These are phyloP conservation scores for Mrakia frigida DNA, from an alignment of 768 basidiomycete species.

Conservation along the genomic window DNA sequence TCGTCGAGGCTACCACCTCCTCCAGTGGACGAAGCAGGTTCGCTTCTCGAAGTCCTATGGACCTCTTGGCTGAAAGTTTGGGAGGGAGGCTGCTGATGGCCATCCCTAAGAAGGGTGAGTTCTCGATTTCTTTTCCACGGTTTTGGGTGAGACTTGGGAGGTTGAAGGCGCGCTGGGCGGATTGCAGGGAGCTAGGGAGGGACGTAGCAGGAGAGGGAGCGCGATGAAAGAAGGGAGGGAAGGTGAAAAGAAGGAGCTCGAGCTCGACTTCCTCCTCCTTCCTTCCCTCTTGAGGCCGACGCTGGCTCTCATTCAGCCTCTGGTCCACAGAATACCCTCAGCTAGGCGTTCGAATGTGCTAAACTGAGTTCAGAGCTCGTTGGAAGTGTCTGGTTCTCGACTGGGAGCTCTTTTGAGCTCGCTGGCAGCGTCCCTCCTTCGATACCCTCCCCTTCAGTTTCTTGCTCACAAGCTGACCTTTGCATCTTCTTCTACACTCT, in stretches of 20 bases:
- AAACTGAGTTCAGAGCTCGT: neutral
- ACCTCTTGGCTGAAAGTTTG: conserved; percentile 66
- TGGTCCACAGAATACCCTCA: neutral
- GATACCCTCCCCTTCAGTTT: neutral
- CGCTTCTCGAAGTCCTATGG: conserved; percentile 41
- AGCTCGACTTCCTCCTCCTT: neutral
- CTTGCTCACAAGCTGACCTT: neutral
- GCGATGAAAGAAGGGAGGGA: neutral
- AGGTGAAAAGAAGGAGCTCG: neutral
- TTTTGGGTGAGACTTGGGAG: neutral
- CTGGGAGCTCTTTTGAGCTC: neutral
- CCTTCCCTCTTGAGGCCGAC: neutral
- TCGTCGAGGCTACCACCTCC: conserved; percentile 13
- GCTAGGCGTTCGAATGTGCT: too few species aligned
- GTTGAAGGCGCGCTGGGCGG: neutral
- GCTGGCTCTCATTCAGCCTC: neutral
- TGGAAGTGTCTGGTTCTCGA: neutral
- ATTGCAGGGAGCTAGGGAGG: neutral
- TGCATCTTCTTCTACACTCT: neutral
- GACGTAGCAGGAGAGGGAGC: neutral
- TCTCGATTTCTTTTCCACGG: conserved; percentile 36
- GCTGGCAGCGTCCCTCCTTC: neutral
- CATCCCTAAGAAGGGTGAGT: conserved; percentile 90
- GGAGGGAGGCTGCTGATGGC: conserved; percentile 85
- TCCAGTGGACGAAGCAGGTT: conserved; percentile 21